Evolutionary conservation across 179 eudicot genomes (phyloP).

Genomic region (Beta corolliflora): DNA sequence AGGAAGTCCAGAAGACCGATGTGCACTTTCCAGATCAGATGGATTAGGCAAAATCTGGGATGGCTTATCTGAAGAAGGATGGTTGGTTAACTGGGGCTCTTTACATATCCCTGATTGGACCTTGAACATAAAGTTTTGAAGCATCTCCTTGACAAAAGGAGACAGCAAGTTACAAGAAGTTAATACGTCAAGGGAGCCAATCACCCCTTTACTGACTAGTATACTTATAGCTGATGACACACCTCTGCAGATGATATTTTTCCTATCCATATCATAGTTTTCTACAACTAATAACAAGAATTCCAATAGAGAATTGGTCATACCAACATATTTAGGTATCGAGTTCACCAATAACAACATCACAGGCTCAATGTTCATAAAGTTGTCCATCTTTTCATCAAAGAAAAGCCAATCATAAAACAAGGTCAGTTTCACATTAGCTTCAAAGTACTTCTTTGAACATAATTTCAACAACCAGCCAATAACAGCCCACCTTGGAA

Average conservation of each 20-base stretch:
- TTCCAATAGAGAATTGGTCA: conserved; percentile 74
- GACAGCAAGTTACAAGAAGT: conserved; percentile 49
- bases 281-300: conserved; percentile 65
- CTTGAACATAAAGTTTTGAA: conserved; percentile 42
- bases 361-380: conserved; percentile 89
- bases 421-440: conserved; percentile 69
- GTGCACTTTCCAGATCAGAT: conserved; percentile 16
- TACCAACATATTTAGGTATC: conserved; percentile 58
- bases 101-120: conserved; percentile 16
- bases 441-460: conserved; percentile 58
- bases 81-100: conserved; percentile 24
- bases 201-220: conserved; percentile 62
- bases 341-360: conserved; percentile 76
- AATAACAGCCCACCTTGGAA: conserved; percentile 92
- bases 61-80: not conserved
- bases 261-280: conserved; percentile 71
- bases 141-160: conserved; percentile 58
- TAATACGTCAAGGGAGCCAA: conserved; percentile 62
- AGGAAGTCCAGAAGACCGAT: conserved; percentile 13
- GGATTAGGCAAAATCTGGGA: conserved; percentile 20
- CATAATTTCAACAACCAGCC: conserved; percentile 77
- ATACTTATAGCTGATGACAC: conserved; percentile 52
- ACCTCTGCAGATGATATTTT: conserved; percentile 44
- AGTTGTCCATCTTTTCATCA: conserved; percentile 61
- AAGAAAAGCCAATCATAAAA: conserved; percentile 96